Conservation (phyloP, 73 alveolate genomes). For the Tetrahymena borealis region DNA sequence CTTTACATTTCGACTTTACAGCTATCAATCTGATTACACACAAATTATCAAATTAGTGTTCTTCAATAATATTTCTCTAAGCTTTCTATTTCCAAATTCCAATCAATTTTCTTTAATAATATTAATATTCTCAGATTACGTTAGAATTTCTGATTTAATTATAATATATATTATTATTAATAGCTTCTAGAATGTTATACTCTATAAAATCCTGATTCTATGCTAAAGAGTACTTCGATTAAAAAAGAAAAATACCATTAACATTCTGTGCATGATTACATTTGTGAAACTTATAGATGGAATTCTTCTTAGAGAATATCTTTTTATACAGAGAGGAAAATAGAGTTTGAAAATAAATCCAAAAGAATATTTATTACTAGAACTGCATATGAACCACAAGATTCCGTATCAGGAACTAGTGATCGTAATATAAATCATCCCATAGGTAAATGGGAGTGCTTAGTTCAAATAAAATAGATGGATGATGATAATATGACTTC, state of each 20-base stretch:
- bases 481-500: not conserved
- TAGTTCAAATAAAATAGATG: not conserved
- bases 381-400: not conserved
- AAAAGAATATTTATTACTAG: not conserved
- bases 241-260: not conserved
- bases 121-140: not conserved
- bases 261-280: not conserved
- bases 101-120: not conserved
- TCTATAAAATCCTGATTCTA: not conserved
- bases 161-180: too few relatives aligned
- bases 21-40: too few relatives aligned
- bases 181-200: not conserved
- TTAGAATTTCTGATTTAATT: too few relatives aligned
- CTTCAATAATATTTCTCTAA: too few relatives aligned
- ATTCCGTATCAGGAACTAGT: not conserved
- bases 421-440: not conserved
- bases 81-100: too few relatives aligned
- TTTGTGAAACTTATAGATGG: not conserved
- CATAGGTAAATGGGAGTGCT: not conserved
- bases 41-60: not conserved
- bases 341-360: not conserved
- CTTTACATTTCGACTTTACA: too few relatives aligned
- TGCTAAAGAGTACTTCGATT: not conserved
- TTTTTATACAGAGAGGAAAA: not conserved
- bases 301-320: not conserved